Base-by-base conservation (phyloP, 2,329 filamentous ascomycete genomes). In the Diaporthe sp. region DNA sequence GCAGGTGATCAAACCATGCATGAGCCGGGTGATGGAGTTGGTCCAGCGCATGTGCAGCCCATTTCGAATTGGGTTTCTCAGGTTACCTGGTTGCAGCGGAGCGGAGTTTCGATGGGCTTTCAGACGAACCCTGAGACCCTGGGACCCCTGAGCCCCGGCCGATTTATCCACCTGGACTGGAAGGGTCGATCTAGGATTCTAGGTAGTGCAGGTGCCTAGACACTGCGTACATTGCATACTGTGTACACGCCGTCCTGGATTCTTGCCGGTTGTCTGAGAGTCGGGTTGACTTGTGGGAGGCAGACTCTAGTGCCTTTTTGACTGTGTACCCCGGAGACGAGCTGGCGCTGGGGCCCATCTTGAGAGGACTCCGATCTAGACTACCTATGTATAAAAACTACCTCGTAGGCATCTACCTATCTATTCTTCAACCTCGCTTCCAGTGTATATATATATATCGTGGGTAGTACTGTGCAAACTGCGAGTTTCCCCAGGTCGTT, bases 1-100 rank as follows among this genome's bases (percentile, higher is more conserved):
- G 28, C 42, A 49, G 28, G 5, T 49, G 61, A 67, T 67, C 61
- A 67, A 49, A 67, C 61, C 19, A 22, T 49, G 44, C 28, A n/a
- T n/a, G 28, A 49, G 17, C 42, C 28, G 28, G 17, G 34, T 12
- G 37, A 61, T 39, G 34, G 15, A 42, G 17, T 10, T 25, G 39
- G 9, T 22, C 19, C 31, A 60, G 28, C n/a, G 58, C 13, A 62
- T 58, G 9, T 17, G 19, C 34, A 60, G 6, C n/a, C 61, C 5
- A 46, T 19, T 8, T 65, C 39, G 39, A 65, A 46, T 46, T 65
- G 60, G 46, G 60, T 46, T 65, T 46, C 25, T 17, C 17, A 15
- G 6, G 10, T 22, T 19, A 46, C 42, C 25, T n/a, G 42, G 42
- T 34, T 34, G 61, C 42, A n/a, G 25, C 28, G 42, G 42, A 31